Percentiles rank a stretch among this genome's conserved stretches.
Evolutionary conservation across 352 stramenopile species (phyloP).

Genomic region (Phytophthora brassicae): DNA sequence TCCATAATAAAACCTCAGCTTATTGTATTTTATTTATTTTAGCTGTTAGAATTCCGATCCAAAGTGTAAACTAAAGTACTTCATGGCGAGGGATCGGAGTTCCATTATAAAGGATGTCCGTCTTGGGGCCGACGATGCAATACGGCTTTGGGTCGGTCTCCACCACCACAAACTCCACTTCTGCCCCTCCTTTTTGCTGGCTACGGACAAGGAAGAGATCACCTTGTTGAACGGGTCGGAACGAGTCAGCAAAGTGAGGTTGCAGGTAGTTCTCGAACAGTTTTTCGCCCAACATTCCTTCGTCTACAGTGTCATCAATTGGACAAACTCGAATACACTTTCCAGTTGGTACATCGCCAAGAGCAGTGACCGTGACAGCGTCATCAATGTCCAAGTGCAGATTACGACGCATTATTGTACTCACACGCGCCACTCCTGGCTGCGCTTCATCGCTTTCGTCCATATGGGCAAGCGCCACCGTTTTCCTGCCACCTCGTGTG

Average conservation of each 20-base stretch:
- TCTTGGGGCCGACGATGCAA: constrained; percentile 21
- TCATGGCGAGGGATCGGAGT: constrained; percentile 12
- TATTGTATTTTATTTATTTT: not conserved
- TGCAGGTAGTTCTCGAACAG: constrained; percentile 27
- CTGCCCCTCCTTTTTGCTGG: not conserved
- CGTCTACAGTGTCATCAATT: constrained; percentile 26
- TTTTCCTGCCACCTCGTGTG: constrained; percentile 12
- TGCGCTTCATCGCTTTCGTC: constrained; percentile 26
- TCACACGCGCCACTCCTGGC: constrained; percentile 9
- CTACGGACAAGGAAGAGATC: constrained; percentile 16
- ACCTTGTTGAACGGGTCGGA: constrained; percentile 20
- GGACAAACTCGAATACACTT: constrained; percentile 22
- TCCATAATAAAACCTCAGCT: not conserved
- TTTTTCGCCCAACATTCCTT: constrained; percentile 12
- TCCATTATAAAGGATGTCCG: constrained; percentile 29
- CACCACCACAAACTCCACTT: constrained; percentile 27
- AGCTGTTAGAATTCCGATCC: not conserved
- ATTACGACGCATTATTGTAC: constrained; percentile 28
- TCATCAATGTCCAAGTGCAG: constrained; percentile 18
- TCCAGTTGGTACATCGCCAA: constrained; percentile 19
- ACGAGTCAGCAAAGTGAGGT: constrained; percentile 17
- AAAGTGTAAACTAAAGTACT: not conserved
- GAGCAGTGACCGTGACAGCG: constrained; percentile 12
- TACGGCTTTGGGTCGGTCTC: constrained; percentile 21
- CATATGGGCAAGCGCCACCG: constrained; percentile 15